These are phyloP conservation scores for Striga asiatica DNA, from an alignment of 257 asterid genomes.

Conservation along the genomic window DNA sequence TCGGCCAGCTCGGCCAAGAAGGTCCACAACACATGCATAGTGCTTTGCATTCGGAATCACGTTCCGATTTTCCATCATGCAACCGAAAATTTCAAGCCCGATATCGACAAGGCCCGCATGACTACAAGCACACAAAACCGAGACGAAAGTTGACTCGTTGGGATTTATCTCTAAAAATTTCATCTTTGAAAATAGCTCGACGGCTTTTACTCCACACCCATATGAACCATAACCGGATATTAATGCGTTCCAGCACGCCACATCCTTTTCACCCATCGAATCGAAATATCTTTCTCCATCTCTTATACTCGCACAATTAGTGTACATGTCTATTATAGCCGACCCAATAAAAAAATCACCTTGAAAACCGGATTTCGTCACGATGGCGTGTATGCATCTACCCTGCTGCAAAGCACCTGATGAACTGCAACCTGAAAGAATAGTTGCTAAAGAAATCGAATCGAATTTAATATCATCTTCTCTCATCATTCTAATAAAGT, in stretches of 20 bases:
- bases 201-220: slow-evolving; percentile 34
- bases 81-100: slow-evolving; percentile 39
- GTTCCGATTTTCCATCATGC: slow-evolving; percentile 32
- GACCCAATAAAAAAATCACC: slow-evolving; percentile 40
- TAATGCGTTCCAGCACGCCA: slow-evolving; percentile 51
- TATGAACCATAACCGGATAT: slow-evolving; percentile 46
- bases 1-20: slow-evolving; percentile 49
- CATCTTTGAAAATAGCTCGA: slow-evolving; percentile 29
- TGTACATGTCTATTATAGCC: slow-evolving; percentile 44
- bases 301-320: slow-evolving; percentile 31
- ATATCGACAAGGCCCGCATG: slow-evolving; percentile 37
- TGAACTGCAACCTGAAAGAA: slow-evolving; percentile 42
- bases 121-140: slow-evolving; percentile 43
- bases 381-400: slow-evolving; percentile 32
- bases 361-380: slow-evolving; percentile 33
- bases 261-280: slow-evolving; percentile 33
- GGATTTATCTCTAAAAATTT: slow-evolving; percentile 22
- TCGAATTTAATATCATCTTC: slow-evolving; percentile 24
- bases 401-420: slow-evolving; percentile 57
- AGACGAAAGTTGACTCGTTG: slow-evolving; percentile 38
- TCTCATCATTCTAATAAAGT: slow-evolving; percentile 36
- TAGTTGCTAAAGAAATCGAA: slow-evolving; percentile 33
- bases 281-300: slow-evolving; percentile 28
- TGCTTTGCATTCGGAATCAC: slow-evolving; percentile 34
- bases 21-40: slow-evolving; percentile 46